Conservation (phyloP, 129 eudicot genomes). For the Saposhnikovia divaricata region DNA sequence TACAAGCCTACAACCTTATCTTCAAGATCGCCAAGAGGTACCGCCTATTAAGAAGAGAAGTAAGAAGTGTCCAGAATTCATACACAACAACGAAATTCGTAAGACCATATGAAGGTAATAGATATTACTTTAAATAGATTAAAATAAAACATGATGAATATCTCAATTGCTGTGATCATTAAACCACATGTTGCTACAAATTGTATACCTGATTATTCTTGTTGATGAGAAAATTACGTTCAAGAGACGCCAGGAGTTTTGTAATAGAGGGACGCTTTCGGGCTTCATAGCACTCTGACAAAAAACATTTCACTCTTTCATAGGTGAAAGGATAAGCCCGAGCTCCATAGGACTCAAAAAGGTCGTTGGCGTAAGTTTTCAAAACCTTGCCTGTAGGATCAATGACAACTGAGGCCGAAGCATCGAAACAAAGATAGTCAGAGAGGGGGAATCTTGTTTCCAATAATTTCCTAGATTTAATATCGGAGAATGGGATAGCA, state of each 20-base stretch:
- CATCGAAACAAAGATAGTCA: background rate
- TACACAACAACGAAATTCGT: background rate
- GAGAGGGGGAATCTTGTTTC: background rate
- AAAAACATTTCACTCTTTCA: background rate
- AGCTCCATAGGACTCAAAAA: background rate
- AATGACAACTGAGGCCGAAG: background rate
- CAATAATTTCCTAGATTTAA: background rate
- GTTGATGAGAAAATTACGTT: conserved; percentile 1
- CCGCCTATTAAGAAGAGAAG: background rate
- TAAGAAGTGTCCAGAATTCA: background rate
- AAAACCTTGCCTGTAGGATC: background rate
- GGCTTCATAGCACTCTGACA: background rate
- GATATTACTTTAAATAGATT: too few species aligned
- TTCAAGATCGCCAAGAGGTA: background rate
- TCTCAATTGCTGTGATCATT: background rate
- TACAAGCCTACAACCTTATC: background rate
- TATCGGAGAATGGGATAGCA: background rate
- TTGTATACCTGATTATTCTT: background rate
- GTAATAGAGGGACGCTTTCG: background rate
- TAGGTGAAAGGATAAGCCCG: background rate
- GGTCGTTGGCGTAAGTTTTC: background rate
- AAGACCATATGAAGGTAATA: background rate
- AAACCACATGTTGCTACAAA: background rate
- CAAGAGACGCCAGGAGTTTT: background rate
- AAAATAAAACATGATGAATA: too few species aligned